Conservation (phyloP, 1,284 basidiomycete species). For the Cutaneotrichosporon mucoides region DNA sequence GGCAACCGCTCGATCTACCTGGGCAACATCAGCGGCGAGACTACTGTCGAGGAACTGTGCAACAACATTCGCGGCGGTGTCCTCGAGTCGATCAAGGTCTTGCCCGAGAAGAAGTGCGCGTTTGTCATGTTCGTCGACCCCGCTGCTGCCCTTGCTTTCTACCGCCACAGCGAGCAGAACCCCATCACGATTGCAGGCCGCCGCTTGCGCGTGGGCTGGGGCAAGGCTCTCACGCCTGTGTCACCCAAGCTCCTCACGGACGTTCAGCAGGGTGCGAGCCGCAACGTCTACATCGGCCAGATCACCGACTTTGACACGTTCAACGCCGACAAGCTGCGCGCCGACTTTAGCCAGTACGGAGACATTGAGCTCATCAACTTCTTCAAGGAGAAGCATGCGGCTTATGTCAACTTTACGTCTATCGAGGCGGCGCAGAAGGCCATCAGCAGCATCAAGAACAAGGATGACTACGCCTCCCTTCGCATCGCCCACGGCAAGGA, state of each 20-base stretch:
- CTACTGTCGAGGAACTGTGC: conserved; percentile 84
- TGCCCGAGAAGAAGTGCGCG: conserved; percentile 41
- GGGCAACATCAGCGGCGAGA: conserved; percentile 91
- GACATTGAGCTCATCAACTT: conserved; percentile 92
- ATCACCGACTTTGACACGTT: conserved; percentile 87
- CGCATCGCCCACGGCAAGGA: conserved; percentile 91
- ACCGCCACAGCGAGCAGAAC: conserved; percentile 79
- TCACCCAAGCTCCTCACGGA: conserved; percentile 70
- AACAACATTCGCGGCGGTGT: conserved; percentile 86
- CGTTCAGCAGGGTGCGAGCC: conserved; percentile 82
- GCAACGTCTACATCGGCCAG: conserved; percentile 91
- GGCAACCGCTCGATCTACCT: conserved; percentile 83
- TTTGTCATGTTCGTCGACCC: conserved; percentile 89
- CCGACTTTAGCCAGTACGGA: conserved; percentile 86
- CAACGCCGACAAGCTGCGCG: conserved; percentile 75
- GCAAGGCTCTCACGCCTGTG: conserved; percentile 81
- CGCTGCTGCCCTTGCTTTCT: conserved; percentile 82
- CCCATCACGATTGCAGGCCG: conserved; percentile 85
- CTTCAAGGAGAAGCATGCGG: conserved; percentile 91
- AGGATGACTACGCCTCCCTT: conserved; percentile 73
- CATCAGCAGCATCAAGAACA: conserved; percentile 79
- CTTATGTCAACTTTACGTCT: conserved; percentile 91
- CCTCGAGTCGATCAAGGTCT: conserved; percentile 19
- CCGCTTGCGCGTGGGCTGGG: conserved; percentile 90
- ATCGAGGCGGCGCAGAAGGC: conserved; percentile 92